phyloP scores from a whole-genome alignment of 768 basidiomycete genomes.

The Tricholoma matsutake region DNA sequence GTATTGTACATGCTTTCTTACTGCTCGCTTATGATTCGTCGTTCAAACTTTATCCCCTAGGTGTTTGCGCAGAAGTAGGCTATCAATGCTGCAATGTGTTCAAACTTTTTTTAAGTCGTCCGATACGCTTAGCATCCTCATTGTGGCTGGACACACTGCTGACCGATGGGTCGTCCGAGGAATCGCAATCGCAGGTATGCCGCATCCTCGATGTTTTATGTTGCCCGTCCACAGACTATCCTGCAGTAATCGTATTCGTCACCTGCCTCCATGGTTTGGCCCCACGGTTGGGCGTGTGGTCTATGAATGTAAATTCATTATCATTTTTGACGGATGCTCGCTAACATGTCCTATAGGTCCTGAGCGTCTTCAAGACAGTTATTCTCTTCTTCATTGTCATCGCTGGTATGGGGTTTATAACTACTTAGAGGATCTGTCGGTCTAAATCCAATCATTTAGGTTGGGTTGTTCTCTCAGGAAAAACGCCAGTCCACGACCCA shows the following conservation, averaged over 20 bases:
- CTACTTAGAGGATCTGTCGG: no score
- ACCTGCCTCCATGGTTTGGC: not conserved
- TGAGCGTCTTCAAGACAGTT: not conserved
- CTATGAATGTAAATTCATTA: not conserved
- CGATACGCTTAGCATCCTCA: not conserved
- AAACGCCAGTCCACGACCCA: not conserved
- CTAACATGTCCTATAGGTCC: not conserved
- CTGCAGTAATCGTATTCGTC: not conserved
- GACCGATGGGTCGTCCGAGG: not conserved
- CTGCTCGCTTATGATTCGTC: no score
- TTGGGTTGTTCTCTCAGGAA: not conserved
- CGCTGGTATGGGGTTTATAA: not conserved
- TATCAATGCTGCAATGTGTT: not conserved
- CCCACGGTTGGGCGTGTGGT: not conserved
- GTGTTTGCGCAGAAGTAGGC: not conserved
- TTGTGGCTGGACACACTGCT: not conserved
- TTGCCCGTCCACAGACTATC: not conserved
- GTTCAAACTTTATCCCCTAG: no score
- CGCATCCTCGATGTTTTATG: not conserved
- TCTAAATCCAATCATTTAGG: no score
- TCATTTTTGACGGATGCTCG: not conserved
- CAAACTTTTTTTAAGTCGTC: no score
- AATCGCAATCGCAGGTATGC: not conserved
- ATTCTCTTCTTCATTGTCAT: not conserved
- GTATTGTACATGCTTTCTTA: not conserved